Base-by-base conservation (phyloP, 352 stramenopile genomes). In the Peronospora tabacina region DNA sequence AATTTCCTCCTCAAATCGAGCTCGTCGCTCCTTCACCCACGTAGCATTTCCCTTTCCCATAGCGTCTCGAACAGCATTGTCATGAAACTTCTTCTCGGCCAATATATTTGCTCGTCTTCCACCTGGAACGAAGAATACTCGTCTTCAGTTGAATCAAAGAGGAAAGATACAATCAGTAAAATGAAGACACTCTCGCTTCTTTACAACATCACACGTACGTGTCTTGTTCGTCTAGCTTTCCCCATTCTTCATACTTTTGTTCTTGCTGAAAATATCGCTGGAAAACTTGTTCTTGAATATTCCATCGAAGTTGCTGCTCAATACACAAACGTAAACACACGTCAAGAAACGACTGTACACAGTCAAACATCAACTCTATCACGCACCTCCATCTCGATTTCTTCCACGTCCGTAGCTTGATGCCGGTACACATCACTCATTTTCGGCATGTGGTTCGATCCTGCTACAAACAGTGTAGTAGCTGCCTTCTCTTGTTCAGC, bases 311-410 rank as follows among this genome's bases (percentile, higher is more conserved):
- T 68, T 75, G 65, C 77, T 88, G 44, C 20, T 54, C 35, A 52
- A 54, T 37, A 44, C 11, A 58, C 19, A 49, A 57, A 43, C 37
- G 22, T 28, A 6, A 43, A 11, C 19, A 5, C 7, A 8, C 15
- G 4, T 28, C 37, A 28, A 53, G 30, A 15, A 45, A 44, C 13
- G 39, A 10, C 17, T 55, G 37, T 16, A 44, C 15, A 19, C 38
- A 41, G 29, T 12, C 26, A 26, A 26, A 28, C 15, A 26, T 24
- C 15, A 48, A 41, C 26, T 7, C 24, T 30, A 28, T n/a, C 11
- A 35, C 66, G 16, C 49, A 89, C 77, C 71, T 87, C 75, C 72
- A 89, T 86, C 44, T 89, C 77, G 42, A 82, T 75, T 29, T 75
- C 53, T 59, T 88, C 77, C 35, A 65, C 67, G 42, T 86, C 81